These are phyloP conservation scores for Boletus rubropictus DNA, from an alignment of 768 basidiomycete species.

Conservation along the genomic window DNA sequence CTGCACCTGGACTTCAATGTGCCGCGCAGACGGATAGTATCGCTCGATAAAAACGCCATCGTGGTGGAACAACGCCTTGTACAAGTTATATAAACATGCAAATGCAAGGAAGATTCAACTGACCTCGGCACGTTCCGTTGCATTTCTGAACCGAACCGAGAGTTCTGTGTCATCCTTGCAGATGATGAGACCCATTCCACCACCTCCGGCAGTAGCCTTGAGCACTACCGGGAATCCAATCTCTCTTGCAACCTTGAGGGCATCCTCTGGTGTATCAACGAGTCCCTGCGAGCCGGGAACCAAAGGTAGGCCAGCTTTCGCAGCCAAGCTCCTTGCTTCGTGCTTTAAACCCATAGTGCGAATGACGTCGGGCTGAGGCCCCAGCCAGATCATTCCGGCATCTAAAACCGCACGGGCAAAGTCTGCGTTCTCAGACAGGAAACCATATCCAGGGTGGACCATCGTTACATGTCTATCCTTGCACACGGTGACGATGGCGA, in stretches of 20 bases:
- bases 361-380: slow-evolving; percentile 48
- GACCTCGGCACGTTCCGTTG: slow-evolving; percentile 43
- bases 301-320: slow-evolving; percentile 44
- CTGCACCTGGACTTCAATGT: slow-evolving; percentile 59
- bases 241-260: slow-evolving; percentile 32
- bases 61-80: slow-evolving; percentile 44
- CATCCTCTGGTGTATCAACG: slow-evolving; percentile 37
- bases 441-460: slow-evolving; percentile 61
- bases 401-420: slow-evolving; percentile 45
- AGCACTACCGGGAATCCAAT: slow-evolving; percentile 60
- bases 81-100: not conserved
- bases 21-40: slow-evolving; percentile 50
- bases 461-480: slow-evolving; percentile 39
- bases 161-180: slow-evolving; percentile 42
- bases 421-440: slow-evolving; percentile 57
- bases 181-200: slow-evolving; percentile 61
- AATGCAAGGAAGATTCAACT: slow-evolving; percentile 3
- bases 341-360: slow-evolving; percentile 58
- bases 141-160: slow-evolving; percentile 29
- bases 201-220: slow-evolving; percentile 65
- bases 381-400: slow-evolving; percentile 52
- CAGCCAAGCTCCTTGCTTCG: slow-evolving; percentile 43
- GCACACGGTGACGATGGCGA: slow-evolving; percentile 40
- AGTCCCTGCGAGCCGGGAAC: slow-evolving; percentile 55
- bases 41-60: slow-evolving; percentile 54